Evolutionary conservation across 495 filamentous ascomycete species (phyloP).

Genomic region (Podospora conica): DNA sequence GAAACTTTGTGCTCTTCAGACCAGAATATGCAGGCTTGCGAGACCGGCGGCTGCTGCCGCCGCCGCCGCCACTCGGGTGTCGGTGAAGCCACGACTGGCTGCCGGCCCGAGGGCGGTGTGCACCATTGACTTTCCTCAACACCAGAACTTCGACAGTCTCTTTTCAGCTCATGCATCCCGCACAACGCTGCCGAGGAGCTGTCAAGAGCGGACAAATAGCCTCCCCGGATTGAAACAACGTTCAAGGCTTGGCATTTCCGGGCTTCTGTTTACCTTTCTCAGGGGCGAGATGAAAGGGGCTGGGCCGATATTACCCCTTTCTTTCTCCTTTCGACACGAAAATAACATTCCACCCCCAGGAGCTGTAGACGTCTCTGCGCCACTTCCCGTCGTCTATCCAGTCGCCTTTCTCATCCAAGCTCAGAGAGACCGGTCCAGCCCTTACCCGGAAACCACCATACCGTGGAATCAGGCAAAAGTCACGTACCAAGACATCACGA

Average conservation of each 20-base stretch:
- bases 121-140: neutral
- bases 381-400: no score
- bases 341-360: no score
- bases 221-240: no score
- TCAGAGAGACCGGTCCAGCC: neutral
- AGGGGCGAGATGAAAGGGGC: no score
- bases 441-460: neutral
- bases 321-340: no score
- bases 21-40: neutral
- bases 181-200: no score
- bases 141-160: neutral
- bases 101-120: neutral
- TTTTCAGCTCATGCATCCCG: no score
- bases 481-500: neutral
- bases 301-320: no score
- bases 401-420: neutral
- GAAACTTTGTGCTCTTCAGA: neutral
- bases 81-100: neutral
- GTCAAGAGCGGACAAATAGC: no score
- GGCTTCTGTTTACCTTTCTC: no score
- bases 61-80: neutral
- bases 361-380: no score
- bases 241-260: no score
- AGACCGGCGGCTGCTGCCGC: neutral
- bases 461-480: neutral